These are phyloP conservation scores for Lecanicillium sp. DNA, from an alignment of 2,329 filamentous ascomycete species.

Conservation along the genomic window DNA sequence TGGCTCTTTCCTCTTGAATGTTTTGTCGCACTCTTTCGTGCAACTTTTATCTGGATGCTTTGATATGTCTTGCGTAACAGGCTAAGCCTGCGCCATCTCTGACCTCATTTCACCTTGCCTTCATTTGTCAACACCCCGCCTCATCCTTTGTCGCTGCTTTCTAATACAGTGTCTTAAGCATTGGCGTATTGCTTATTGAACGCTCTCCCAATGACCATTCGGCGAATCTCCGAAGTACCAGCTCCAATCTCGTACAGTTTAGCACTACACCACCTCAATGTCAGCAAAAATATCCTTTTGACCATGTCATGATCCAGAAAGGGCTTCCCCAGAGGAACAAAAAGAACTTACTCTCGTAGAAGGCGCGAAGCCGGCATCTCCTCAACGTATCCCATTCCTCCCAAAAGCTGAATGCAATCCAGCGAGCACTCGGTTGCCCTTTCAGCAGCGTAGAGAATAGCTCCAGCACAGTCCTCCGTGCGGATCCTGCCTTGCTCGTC, in stretches of 20 bases:
- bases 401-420: constrained; percentile 85
- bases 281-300: constrained; percentile 17
- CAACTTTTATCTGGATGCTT: no score
- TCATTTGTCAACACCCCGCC: no score
- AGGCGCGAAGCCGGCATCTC: constrained; percentile 87
- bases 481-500: constrained; percentile 66
- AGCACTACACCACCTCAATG: constrained; percentile 33
- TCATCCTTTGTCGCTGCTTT: no score
- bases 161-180: constrained; percentile 13
- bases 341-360: constrained; percentile 52
- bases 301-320: background rate
- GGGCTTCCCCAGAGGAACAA: background rate
- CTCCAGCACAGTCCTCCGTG: constrained; percentile 90
- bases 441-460: constrained; percentile 89
- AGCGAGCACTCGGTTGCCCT: constrained; percentile 78
- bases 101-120: no score
- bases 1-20: no score
- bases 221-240: constrained; percentile 85
- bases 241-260: constrained; percentile 94
- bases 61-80: no score
- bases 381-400: constrained; percentile 93
- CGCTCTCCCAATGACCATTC: constrained; percentile 87
- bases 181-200: constrained; percentile 78
- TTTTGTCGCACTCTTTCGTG: no score
- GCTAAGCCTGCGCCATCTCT: no score